phyloP scores from a whole-genome alignment of 306 rosid species.

The Cicer bijugum region DNA sequence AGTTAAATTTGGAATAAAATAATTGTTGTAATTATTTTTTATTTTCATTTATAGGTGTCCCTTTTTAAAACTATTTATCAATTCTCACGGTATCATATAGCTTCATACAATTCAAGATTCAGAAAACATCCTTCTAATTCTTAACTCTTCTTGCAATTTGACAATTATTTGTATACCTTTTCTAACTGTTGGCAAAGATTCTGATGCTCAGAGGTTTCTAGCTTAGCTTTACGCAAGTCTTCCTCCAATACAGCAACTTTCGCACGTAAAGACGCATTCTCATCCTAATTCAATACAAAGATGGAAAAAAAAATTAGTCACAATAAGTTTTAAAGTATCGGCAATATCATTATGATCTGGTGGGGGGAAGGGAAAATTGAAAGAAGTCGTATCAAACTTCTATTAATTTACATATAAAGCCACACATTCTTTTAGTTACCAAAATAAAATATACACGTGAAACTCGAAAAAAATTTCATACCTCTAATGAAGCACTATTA shows the following conservation, averaged over 20 bases:
- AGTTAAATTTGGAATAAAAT: constrained; percentile 30
- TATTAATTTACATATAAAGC: constrained; percentile 29
- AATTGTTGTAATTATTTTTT: background rate
- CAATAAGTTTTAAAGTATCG: constrained; percentile 30
- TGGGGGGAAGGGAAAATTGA: background rate
- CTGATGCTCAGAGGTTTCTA: constrained; percentile 69
- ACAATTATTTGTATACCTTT: constrained; percentile 58
- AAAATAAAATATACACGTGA: constrained; percentile 36
- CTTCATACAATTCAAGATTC: constrained; percentile 28
- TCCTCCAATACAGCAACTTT: constrained; percentile 80
- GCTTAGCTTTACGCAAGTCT: constrained; percentile 76
- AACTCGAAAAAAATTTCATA: constrained; percentile 34
- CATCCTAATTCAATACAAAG: constrained; percentile 67
- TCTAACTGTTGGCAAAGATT: constrained; percentile 62
- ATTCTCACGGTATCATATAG: constrained; percentile 9
- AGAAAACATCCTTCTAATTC: constrained; percentile 18
- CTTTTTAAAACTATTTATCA: background rate
- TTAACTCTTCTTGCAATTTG: background rate
- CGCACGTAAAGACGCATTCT: constrained; percentile 65
- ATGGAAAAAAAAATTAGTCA: constrained; percentile 38
- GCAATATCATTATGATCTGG: background rate
- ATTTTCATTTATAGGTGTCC: background rate
- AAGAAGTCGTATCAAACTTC: constrained; percentile 34
- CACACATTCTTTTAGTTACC: constrained; percentile 19
- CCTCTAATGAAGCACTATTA: constrained; percentile 65